phyloP scores from a whole-genome alignment of 257 asterid species.

The Solanum phureja region DNA sequence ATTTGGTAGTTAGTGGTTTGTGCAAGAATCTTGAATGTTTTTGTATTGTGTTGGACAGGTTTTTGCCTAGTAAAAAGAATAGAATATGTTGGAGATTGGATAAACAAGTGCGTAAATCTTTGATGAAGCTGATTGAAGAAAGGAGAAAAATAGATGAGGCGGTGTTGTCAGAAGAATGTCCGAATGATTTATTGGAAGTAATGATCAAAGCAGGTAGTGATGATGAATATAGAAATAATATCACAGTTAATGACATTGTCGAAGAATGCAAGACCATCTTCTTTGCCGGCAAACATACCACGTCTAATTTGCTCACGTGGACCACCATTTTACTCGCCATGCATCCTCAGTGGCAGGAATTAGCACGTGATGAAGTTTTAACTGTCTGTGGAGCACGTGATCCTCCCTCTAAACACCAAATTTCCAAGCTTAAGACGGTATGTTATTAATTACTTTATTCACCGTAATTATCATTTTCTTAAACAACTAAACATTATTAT shows the following conservation, averaged over 20 bases:
- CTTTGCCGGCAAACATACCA: slow-evolving; percentile 81
- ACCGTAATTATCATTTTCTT: background rate
- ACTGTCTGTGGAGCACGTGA: slow-evolving; percentile 31
- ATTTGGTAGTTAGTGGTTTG: background rate
- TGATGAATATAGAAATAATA: slow-evolving; percentile 19
- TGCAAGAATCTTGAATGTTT: background rate
- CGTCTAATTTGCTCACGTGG: slow-evolving; percentile 73
- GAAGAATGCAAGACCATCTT: slow-evolving; percentile 81
- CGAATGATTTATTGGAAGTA: slow-evolving; percentile 69
- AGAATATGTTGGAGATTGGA: slow-evolving; percentile 55
- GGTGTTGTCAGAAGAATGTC: slow-evolving; percentile 58
- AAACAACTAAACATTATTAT: background rate
- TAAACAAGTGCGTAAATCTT: slow-evolving; percentile 42
- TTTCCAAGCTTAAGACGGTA: slow-evolving; percentile 60
- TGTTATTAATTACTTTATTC: background rate
- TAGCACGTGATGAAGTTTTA: slow-evolving; percentile 45
- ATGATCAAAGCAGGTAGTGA: slow-evolving; percentile 68
- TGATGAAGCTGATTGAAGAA: slow-evolving; percentile 65
- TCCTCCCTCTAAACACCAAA: slow-evolving; percentile 35
- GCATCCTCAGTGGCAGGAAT: slow-evolving; percentile 57
- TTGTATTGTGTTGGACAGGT: slow-evolving; percentile 19
- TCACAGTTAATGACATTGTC: slow-evolving; percentile 42
- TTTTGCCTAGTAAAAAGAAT: slow-evolving; percentile 68
- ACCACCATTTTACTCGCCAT: slow-evolving; percentile 62
- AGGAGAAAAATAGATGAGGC: slow-evolving; percentile 45